Base-by-base conservation (phyloP, 2,329 filamentous ascomycete species). In the Epichloe gansuensis region DNA sequence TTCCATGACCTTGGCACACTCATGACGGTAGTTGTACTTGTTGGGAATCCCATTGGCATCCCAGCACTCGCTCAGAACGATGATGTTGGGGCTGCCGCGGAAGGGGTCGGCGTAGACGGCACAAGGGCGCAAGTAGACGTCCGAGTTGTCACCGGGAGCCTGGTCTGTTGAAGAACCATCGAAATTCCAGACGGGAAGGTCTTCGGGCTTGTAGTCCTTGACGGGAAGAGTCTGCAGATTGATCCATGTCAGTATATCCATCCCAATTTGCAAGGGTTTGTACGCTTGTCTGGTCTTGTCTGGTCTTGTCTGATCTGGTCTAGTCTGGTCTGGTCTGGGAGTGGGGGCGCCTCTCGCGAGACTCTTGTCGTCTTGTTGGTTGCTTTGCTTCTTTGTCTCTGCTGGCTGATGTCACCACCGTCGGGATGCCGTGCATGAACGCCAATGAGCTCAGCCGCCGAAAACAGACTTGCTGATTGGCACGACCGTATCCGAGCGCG, bases 1-100 rank as follows among this genome's bases (percentile, higher is more conserved):
- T 71, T 93, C 82, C 88, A 97, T 95, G 63, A 96, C 77, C 71
- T 93, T 85, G 66, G 81, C 81, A 65, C 84, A 86, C 66, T 97
- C 91, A 69, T 96, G 86, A 61, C 93, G 88, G 84, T 85, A 87
- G 85, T 98, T 98, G 85, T 81, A 97, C 73, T 95, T 90, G 84
- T 97, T 98, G 72, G 93, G 93, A 57, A 83, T 89, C 67, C 89
- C 90, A 72, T 96, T 90, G 59, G 87, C 77, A 68, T 91, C 89
- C 86, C 89, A 96, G 72, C 88, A 95, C 77, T 96, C 91, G 67
- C 84, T 81, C 65, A 97, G 85, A 63, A 97, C 91, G 62, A 96
- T 82, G 70, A 96, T 85, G 79, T 96, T 96, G 73, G 89, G 87
- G 55, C 82, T 82, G 56, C 82, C 80, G 61, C 90, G 87, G 84